phyloP scores from a whole-genome alignment of 129 eudicot genomes.

The Heracleum sosnowskyi region DNA sequence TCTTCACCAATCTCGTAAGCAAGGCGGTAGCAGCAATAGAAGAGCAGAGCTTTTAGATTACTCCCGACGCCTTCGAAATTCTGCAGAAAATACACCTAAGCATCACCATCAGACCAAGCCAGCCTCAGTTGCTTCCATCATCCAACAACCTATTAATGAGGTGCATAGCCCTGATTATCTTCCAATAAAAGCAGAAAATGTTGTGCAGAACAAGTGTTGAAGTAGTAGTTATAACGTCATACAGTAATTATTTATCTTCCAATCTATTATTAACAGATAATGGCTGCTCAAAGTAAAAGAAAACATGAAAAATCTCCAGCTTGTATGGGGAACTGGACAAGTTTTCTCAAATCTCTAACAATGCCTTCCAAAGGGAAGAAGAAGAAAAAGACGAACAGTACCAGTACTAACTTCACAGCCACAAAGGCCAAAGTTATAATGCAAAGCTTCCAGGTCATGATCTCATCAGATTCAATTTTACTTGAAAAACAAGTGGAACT shows the following conservation, averaged over 20 bases:
- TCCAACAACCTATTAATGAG: conserved; percentile 20
- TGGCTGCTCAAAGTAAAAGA: conserved; percentile 11
- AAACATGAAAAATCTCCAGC: conserved; percentile 12
- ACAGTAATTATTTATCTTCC: not conserved
- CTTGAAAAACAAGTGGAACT: not conserved
- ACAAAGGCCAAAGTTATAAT: conserved; percentile 17
- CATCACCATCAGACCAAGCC: conserved; percentile 16
- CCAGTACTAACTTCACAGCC: conserved; percentile 5
- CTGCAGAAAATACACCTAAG: conserved; percentile 15
- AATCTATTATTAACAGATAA: not conserved
- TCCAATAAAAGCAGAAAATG: not conserved
- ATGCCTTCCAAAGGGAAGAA: conserved; percentile 3
- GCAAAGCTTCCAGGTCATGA: conserved; percentile 31
- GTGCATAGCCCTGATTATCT: conserved; percentile 4
- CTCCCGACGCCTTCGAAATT: conserved; percentile 32
- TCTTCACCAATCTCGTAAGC: not conserved
- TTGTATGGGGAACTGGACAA: conserved; percentile 28
- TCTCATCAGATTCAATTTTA: not conserved
- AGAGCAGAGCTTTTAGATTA: conserved; percentile 35
- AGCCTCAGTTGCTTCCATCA: conserved; percentile 6
- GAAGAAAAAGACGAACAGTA: conserved; percentile 11
- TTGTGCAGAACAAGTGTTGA: not conserved
- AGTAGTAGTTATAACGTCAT: not conserved
- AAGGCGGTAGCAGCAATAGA: conserved; percentile 18
- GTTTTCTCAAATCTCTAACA: conserved; percentile 20